Evolutionary conservation across 768 basidiomycete genomes (phyloP), one percentile per base, ranked within the genome.

Genomic region (Gloeopeniophorella convolvens): DNA sequence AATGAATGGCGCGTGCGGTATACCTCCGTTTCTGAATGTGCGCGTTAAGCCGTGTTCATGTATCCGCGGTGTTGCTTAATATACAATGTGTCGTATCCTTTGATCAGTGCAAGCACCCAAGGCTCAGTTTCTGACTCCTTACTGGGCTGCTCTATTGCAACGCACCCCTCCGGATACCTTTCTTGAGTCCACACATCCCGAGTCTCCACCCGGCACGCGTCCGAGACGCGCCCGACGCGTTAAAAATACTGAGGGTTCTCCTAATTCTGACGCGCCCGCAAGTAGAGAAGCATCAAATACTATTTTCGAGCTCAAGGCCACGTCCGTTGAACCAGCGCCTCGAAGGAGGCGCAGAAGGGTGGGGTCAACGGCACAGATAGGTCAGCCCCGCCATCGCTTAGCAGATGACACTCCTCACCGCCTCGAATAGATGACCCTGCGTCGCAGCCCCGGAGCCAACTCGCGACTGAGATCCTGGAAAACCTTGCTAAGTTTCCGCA

Each of bases 401-500:
- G 26, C n/a, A 18, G 8, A 9, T 20, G 9, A 12, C 13, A 13
- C 11, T 30, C 23, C 28, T 45, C n/a, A 47, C 34, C 32, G 7
- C n/a, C 10, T 34, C 33, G 42, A 12, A 21, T 39, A 56, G 54
- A 56, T 30, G 34, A 5, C 15, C 6, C 33, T 39, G 23, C 20
- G 34, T 32, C 20, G 23, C 57, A 30, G 27, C 57, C 57, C 27
- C 57, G 57, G n/a, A 80, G 73, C 21, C 66, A 74, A 40, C 75
- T 95, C 18, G 85, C 89, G 3, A 72, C 63, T 36, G 83, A 82
- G 56, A 83, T 97, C 27, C 72, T 78, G 55, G 66, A 76, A 21
- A 91, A 96, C 61, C 72, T 87, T 16, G 68, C 72, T 33, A 78
- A 70, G 40, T 96, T 91, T 62, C 87, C 94, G 18, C 87, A 93